Evolutionary conservation across 441 rosid genomes (phyloP), one percentile per base, ranked within the genome.

Genomic region (Aleurites moluccanus): DNA sequence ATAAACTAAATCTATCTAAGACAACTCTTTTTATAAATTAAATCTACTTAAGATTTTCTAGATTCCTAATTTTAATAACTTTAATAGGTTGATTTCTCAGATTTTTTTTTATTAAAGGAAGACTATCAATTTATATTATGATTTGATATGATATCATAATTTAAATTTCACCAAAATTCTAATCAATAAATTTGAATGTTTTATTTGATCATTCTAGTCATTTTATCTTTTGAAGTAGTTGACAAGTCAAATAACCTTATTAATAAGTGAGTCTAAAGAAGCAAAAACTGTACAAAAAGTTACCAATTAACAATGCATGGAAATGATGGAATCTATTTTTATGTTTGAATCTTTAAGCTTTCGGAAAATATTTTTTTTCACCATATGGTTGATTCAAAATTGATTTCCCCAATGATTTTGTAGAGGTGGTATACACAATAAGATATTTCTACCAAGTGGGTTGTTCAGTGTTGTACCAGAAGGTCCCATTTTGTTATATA

Each of bases 211-310:
- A n/a, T 55, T 59, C 14, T 47, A 28, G 71, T 21, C 53, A 55
- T 57, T 38, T 49, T 53, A 20, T 27, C 30, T 27, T 68, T 73
- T 74, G 69, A 74, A 63, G 66, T 56, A 67, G 28, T 40, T 77
- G 79, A 42, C 53, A 1, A 23, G 79, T 79, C 79, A 63, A 73
- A 75, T 57, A 53, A 64, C 59, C n/a, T 8, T 20, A 61, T 3
- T 4, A 33, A 33, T 1, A 70, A 23, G 61, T 1, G 18, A 73
- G 30, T 20, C 60, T 23, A 62, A 50, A 73, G 28, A 52, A 61
- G 70, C 60, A 28, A 47, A 60, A 69, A 23, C 72, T 67, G 30
- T 66, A 9, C 47, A 4, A 69, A 63, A 60, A 57, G 64, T 64
- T 33, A 62, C 30, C 4, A 70, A 35, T 38, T 45, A 53, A 27